Percentiles rank a stretch among this genome's conserved stretches.
Conservation (phyloP, 179 eudicot species). For the Spergularia azorica region DNA sequence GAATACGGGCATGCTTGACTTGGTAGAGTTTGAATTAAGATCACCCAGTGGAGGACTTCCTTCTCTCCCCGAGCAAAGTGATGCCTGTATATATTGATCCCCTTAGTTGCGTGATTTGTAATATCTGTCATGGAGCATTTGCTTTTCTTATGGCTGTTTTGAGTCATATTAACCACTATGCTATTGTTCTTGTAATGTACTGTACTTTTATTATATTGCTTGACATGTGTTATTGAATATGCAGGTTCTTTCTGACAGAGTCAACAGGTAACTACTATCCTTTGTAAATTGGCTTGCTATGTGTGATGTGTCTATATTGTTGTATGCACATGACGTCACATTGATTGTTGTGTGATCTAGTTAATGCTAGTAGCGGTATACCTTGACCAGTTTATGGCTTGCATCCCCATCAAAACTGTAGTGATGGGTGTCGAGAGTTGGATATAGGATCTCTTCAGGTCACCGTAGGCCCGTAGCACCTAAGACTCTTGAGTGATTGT, state of each 20-base stretch:
- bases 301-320: background rate
- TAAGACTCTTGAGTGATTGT: too few species aligned
- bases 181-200: background rate
- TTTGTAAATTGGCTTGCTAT: background rate
- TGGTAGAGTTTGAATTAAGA: slow-evolving; percentile 69
- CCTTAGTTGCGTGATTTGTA: background rate
- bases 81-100: slow-evolving; percentile 53
- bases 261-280: slow-evolving; percentile 54
- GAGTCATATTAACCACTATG: background rate
- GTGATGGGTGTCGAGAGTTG: background rate
- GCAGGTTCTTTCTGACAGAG: slow-evolving; percentile 86
- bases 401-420: background rate
- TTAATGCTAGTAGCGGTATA: background rate
- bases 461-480: background rate
- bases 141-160: background rate
- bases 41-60: slow-evolving; percentile 92
- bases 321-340: too few species aligned
- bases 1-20: slow-evolving; percentile 59
- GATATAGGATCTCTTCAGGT: background rate
- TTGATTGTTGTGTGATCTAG: too few species aligned
- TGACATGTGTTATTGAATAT: slow-evolving; percentile 15
- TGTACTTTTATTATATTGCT: background rate
- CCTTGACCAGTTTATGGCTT: background rate
- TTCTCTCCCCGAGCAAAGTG: slow-evolving; percentile 71
- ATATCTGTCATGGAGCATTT: background rate